Evolutionary conservation across 192 early-diverging fungal genomes (phyloP), one percentile per base, ranked within the genome.

Genomic region (Cladochytrium replicatum): DNA sequence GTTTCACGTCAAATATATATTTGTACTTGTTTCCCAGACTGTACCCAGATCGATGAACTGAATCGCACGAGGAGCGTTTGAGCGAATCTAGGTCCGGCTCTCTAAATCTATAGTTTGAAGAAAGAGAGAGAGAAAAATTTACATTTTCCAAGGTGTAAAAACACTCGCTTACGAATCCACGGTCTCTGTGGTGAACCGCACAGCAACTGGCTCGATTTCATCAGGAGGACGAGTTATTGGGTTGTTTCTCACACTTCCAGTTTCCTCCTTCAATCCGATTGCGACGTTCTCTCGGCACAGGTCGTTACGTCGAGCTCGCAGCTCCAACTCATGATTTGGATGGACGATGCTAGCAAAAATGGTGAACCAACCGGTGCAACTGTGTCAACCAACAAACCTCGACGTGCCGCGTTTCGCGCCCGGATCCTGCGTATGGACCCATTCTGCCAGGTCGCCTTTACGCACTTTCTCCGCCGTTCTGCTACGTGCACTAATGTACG

Each of bases 191-290:
- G 41, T 11, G 32, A 63, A 67, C 6, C 61, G 46, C 30, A 48
- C 50, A 6, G 13, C 17, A 37, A 4, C 46, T 31, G 57, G 34
- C 32, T 57, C 44, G n/a, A 54, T 43, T 9, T 55, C 63, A 27
- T 29, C 27, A 3, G 15, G 19, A 41, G 25, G 47, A 2, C 60
- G 27, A 32, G 49, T 52, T 32, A 53, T 54, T 3, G 48, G 51
- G 43, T 72, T 72, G 58, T 72, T 72, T 1, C 60, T 57, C 32
- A 72, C 70, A 27, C 59, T 56, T 0, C 70, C 70, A 7, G 68
- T 65, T 5, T 64, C 43, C 32, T 68, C 70, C 42, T 72, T 72
- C 22, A 40, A 27, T 2, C 68, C 68, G 41, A 50, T 56, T 23
- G 37, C 21, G 0, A 11, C 29, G 6, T 8, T 21, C 26, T 8